Base-by-base conservation (phyloP, 208 protist species). In the Leishmania amazonensis region DNA sequence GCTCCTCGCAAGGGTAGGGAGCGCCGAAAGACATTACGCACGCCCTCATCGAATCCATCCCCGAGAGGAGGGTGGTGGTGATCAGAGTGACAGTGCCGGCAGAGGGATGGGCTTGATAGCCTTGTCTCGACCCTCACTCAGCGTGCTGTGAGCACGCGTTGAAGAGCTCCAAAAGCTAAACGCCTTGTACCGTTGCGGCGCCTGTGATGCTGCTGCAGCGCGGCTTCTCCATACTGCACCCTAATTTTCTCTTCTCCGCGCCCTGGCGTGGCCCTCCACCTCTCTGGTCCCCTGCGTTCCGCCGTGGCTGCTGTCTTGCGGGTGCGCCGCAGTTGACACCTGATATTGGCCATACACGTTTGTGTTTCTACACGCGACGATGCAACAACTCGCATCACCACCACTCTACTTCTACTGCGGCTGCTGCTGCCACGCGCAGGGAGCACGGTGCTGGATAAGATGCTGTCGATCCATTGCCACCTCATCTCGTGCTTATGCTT, bases 401-500 rank as follows among this genome's bases (percentile, higher is more conserved):
- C 49, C 58, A 28, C 64, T 13, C 31, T 11, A 28, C 38, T n/a
- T 24, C 38, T 54, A 6, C 4, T 38, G 11, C 42, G 6, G 38
- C 51, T 49, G 28, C 35, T 73, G 11, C 47, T 53, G 28, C 40
- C 38, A 15, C 9, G 28, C 38, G 45, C 47, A 40, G 3, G 60
- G 21, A 73, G n/a, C 60, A 65, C n/a, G 28, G 49, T 15, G 47
- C 65, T 64, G 65, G n/a, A 76, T 53, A 81, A 19, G 54, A 75
- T 81, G 54, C 53, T 45, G 51, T 19, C 40, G 5, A 42, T 67
- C 24, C 78, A 54, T 15, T 76, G 49, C 24, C 38, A 53, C 38
- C 78, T 81, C 35, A 70, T 67, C 68, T 67, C 68, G 68, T 47
- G 68, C 54, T 68, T 40, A 49, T 81, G 65, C 54, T 75, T 40